Percentiles rank a stretch among this genome's conserved stretches.
phyloP scores from a whole-genome alignment of 192 early-diverging fungal species.

The Entophlyctis helioformis region DNA sequence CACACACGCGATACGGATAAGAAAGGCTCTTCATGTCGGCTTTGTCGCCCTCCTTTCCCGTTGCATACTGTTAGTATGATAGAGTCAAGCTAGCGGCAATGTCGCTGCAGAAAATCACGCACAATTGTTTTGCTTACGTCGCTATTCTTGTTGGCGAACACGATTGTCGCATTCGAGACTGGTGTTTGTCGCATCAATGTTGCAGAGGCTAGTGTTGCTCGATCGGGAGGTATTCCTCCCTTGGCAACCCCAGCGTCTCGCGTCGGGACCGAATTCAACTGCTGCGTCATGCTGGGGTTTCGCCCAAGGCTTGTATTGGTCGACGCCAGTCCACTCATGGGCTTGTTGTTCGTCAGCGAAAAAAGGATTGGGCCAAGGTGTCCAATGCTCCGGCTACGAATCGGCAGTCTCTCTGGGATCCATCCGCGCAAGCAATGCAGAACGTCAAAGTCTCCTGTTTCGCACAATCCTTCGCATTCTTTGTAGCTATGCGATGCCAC shows the following conservation, averaged over 20 bases:
- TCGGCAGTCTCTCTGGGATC: slow-evolving; percentile 30
- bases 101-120: no score
- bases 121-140: no score
- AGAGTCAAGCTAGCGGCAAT: no score
- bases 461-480: slow-evolving; percentile 16
- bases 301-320: slow-evolving; percentile 4
- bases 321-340: background rate
- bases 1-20: slow-evolving; percentile 17
- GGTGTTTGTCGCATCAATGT: background rate
- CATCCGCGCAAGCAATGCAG: slow-evolving; percentile 35
- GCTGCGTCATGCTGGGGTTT: background rate
- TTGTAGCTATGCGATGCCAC: slow-evolving; percentile 14
- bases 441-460: slow-evolving; percentile 40
- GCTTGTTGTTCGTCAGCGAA: slow-evolving; percentile 11
- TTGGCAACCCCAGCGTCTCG: background rate
- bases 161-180: no score
- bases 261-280: no score
- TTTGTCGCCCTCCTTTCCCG: slow-evolving; percentile 15
- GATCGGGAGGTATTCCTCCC: no score
- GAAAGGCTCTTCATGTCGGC: slow-evolving; percentile 19
- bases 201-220: background rate
- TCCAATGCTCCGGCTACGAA: slow-evolving; percentile 12
- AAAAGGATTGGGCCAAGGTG: slow-evolving; percentile 5
- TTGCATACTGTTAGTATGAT: no score
- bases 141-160: no score